Percentiles rank a stretch among this genome's conserved stretches.
These are phyloP conservation scores for Sarcomyxa edulis DNA, from an alignment of 768 basidiomycete species.

Conservation along the genomic window DNA sequence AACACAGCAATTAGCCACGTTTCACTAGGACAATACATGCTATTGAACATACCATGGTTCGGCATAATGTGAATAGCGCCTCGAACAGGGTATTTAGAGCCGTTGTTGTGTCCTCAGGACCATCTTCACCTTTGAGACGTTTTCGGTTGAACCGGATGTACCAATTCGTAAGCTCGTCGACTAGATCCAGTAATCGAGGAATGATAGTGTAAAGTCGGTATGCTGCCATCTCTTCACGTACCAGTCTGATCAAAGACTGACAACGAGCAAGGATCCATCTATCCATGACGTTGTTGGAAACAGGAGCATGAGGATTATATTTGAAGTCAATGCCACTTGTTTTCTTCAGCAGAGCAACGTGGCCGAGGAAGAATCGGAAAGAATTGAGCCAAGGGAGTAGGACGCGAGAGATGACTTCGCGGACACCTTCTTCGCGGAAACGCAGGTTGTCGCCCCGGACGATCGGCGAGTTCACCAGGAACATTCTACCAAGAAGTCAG, in stretches of 20 bases:
- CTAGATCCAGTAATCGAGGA: slow-evolving; percentile 84
- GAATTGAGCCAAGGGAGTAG: slow-evolving; percentile 98
- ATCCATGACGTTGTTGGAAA: slow-evolving; percentile 95
- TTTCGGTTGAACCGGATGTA: slow-evolving; percentile 99
- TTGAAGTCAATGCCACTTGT: slow-evolving; percentile 69
- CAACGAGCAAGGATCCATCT: slow-evolving; percentile 98
- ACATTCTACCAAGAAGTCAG: slow-evolving; percentile 57
- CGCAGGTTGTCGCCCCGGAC: slow-evolving; percentile 96
- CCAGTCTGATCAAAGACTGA: slow-evolving; percentile 90
- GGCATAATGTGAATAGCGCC: slow-evolving; percentile 87
- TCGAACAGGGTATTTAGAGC: slow-evolving; percentile 97
- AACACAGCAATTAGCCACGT: slow-evolving; percentile 3
- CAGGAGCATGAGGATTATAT: slow-evolving; percentile 82
- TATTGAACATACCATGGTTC: slow-evolving; percentile 72
- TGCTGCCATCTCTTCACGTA: slow-evolving; percentile 92
- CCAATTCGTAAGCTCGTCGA: slow-evolving; percentile 98
- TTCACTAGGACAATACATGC: neutral
- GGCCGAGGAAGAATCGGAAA: slow-evolving; percentile 98
- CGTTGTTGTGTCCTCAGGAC: slow-evolving; percentile 76
- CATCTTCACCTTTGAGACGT: slow-evolving; percentile 92
- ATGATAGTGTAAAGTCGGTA: slow-evolving; percentile 98
- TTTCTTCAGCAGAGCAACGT: slow-evolving; percentile 83
- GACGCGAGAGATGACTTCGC: slow-evolving; percentile 94
- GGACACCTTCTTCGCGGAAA: slow-evolving; percentile 97
- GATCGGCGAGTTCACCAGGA: slow-evolving; percentile 97